Conservation (phyloP, 164 flowering plant species). For the Chimonanthus praecox region DNA sequence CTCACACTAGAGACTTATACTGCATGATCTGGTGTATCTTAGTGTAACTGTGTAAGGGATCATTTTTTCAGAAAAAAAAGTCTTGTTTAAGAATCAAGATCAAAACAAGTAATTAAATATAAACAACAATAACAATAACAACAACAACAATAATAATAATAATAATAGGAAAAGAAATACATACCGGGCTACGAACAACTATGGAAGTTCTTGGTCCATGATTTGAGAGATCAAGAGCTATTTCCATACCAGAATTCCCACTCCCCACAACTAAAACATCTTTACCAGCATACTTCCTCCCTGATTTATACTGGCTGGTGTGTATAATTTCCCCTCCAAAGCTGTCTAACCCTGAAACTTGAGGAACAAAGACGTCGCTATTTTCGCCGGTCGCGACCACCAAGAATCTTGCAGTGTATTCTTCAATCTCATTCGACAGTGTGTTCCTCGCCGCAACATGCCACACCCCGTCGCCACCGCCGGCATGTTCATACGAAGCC, state of each 20-base stretch:
- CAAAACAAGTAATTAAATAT: no score
- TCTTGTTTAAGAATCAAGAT: no score
- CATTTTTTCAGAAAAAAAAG: no score
- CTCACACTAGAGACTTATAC: no score
- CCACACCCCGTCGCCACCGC: background rate
- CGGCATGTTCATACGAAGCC: background rate
- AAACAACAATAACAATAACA: background rate
- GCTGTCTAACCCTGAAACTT: conserved; percentile 29
- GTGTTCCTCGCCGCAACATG: conserved; percentile 1
- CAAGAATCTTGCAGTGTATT: conserved; percentile 30
- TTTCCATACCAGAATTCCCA: conserved; percentile 81
- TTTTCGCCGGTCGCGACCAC: conserved; percentile 65
- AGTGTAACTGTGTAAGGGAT: no score
- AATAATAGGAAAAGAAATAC: background rate
- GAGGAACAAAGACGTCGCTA: conserved; percentile 29
- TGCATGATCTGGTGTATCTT: no score
- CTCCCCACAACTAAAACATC: conserved; percentile 64
- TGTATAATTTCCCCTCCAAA: conserved; percentile 43
- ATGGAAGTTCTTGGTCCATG: conserved; percentile 45
- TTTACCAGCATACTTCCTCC: conserved; percentile 24
- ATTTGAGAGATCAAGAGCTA: conserved; percentile 42
- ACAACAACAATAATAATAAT: no score
- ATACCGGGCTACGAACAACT: background rate
- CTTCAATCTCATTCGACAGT: conserved; percentile 18
- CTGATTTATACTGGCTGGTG: conserved; percentile 37